Conservation (phyloP, 352 stramenopile genomes). For the Phytophthora sp. region DNA sequence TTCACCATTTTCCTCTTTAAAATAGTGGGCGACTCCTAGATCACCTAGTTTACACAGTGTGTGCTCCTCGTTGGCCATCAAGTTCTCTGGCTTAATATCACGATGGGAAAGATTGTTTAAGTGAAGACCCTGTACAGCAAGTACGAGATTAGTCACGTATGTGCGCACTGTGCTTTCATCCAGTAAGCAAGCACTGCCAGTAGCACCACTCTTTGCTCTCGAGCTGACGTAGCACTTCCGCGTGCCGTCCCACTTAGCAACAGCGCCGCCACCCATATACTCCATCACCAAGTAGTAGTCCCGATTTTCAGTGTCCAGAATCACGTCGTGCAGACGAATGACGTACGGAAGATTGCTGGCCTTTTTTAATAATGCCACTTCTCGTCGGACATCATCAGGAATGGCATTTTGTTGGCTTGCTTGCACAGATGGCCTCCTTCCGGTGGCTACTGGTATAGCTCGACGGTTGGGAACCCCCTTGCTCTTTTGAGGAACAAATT, state of each 20-base stretch:
- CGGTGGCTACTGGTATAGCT: conserved; percentile 28
- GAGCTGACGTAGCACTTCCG: conserved; percentile 68
- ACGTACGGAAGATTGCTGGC: conserved; percentile 69
- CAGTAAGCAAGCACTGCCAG: conserved; percentile 39
- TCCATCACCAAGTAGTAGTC: conserved; percentile 87
- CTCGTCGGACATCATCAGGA: conserved; percentile 65
- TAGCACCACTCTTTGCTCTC: conserved; percentile 35
- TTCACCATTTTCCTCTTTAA: conserved; percentile 58
- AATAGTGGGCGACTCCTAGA: conserved; percentile 83
- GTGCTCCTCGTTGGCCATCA: conserved; percentile 66
- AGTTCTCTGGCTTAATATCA: conserved; percentile 88
- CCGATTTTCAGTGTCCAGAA: conserved; percentile 61
- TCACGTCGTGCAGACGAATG: conserved; percentile 76
- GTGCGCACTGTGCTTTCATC: conserved; percentile 51
- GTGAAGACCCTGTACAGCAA: conserved; percentile 81
- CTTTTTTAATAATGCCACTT: conserved; percentile 84
- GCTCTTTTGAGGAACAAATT: conserved; percentile 65
- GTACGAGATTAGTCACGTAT: conserved; percentile 65
- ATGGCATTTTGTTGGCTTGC: conserved; percentile 22
- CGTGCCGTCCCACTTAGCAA: conserved; percentile 77
- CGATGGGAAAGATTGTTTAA: conserved; percentile 78
- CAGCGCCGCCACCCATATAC: conserved; percentile 82
- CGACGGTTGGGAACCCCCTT: conserved; percentile 58
- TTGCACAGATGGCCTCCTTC: conserved; percentile 19
- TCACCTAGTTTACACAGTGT: conserved; percentile 82